Percentiles rank a stretch among this genome's conserved stretches.
phyloP scores from a whole-genome alignment of 2,329 filamentous ascomycete species.

The Diaporthe amygdali region DNA sequence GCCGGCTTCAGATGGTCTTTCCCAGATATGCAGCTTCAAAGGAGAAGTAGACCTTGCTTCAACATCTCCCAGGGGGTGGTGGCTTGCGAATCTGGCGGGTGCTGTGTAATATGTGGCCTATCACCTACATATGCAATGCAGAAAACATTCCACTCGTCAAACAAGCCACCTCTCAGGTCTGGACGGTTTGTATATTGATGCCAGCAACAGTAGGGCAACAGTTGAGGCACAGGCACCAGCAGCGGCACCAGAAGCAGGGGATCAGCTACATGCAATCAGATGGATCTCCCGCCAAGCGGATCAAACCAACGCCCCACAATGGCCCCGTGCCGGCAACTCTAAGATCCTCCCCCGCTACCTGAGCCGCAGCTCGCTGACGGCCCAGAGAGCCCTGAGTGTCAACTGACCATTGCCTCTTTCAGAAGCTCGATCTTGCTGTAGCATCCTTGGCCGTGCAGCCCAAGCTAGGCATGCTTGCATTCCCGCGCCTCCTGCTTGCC shows the following conservation, averaged over 20 bases:
- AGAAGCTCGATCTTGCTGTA: conserved; percentile 12
- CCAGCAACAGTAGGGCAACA: too few relatives aligned
- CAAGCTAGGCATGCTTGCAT: conserved; percentile 8
- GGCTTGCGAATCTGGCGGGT: background rate
- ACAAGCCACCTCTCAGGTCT: background rate
- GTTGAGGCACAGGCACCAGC: background rate
- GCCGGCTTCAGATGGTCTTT: background rate
- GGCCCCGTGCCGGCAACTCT: conserved; percentile 24
- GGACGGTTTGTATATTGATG: background rate
- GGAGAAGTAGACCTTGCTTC: background rate
- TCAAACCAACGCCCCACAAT: conserved; percentile 14
- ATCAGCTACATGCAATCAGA: background rate
- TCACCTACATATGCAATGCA: background rate
- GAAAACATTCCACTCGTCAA: background rate
- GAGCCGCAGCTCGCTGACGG: background rate
- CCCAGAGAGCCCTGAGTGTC: background rate
- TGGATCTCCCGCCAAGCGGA: conserved; percentile 5
- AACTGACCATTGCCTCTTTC: conserved; percentile 1
- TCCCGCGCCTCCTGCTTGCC: conserved; percentile 10
- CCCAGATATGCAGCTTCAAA: background rate
- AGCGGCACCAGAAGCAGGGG: background rate
- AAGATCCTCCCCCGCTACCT: background rate
- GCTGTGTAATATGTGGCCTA: background rate
- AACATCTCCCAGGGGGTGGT: background rate
- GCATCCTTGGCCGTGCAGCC: conserved; percentile 12